Base-by-base conservation (phyloP, 768 basidiomycete genomes). In the Crepidotus variabilis region DNA sequence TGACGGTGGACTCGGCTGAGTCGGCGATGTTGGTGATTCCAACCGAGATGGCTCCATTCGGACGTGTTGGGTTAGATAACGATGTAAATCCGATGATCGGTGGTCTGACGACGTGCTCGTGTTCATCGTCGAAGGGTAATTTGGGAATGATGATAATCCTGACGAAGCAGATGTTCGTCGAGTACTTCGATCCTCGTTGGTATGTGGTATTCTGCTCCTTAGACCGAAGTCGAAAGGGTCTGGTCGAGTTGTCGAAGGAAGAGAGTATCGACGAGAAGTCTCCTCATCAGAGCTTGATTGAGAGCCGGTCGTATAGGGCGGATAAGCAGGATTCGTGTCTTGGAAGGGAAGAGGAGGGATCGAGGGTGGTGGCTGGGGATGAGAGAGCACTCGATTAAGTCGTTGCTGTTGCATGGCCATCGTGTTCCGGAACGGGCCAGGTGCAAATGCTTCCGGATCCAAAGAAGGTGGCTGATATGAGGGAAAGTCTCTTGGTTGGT, bases 361-460 rank as follows among this genome's bases (percentile, higher is more conserved):
- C 21, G 61, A 62, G 23, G 69, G 68, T 18, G 73, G 66, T 36
- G 63, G 47, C 47, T 43, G 64, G 55, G 28, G 57, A 57, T 24
- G 59, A 43, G 11, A 35, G 36, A 14, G 47, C 39, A 58, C 32
- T 54, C 57, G 55, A 33, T 64, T 65, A 46, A 60, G 57, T 5
- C 66, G 64, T 3, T 67, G 53, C 35, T 75, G 69, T 53, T 76
- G 74, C 57, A 83, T 67, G 39, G 39, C 39, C 39, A 43, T 43
- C 1, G 81, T 80, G 50, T 76, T 76, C 23, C 79, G 66, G 68
- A 81, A 81, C 1, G 77, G 76, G 3, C 81, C 80, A 46, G 78
- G 74, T 8, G 71, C 71, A 59, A 76, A 78, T 1, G 70, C 63
- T 11, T 71, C 67, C 0, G 74, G 69, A 59, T 77, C 66, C 11